These are phyloP conservation scores for Leptographium flavum DNA, from an alignment of 2,329 filamentous ascomycete genomes.

Conservation along the genomic window DNA sequence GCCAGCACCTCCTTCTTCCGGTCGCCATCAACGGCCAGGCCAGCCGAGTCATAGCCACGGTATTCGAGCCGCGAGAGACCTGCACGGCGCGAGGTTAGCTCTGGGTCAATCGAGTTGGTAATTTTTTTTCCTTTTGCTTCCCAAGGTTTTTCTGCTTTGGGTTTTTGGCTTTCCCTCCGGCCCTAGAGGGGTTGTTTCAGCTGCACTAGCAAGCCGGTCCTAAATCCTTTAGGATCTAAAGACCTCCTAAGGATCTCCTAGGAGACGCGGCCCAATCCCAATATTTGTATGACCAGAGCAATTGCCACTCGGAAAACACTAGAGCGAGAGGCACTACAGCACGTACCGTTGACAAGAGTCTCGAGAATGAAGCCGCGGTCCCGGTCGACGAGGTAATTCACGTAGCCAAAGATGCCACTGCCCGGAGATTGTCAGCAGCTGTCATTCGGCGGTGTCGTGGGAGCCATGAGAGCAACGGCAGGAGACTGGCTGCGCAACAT, in stretches of 20 bases:
- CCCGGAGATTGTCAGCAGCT: not conserved
- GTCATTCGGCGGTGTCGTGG: not conserved
- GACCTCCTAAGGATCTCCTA: not conserved
- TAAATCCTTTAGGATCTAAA: not conserved
- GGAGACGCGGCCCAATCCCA: not conserved
- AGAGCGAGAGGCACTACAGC: not conserved
- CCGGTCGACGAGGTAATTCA: constrained; percentile 99
- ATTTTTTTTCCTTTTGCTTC: not conserved
- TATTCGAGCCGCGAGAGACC: constrained; percentile 94
- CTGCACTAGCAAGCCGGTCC: not conserved
- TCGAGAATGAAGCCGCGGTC: constrained; percentile 93
- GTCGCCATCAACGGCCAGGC: constrained; percentile 89
- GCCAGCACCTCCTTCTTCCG: constrained; percentile 97
- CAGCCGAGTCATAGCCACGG: constrained; percentile 95
- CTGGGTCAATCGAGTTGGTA: constrained; percentile 10
- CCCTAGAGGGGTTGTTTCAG: not conserved
- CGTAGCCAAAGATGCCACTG: constrained; percentile 94
- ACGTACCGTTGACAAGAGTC: constrained; percentile 84
- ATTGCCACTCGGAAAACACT: too few species aligned
- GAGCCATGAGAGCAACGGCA: not conserved
- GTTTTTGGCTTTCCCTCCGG: too few species aligned
- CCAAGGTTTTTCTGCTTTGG: not conserved
- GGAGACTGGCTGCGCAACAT: too few species aligned
- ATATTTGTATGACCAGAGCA: too few species aligned
- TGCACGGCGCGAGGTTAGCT: constrained; percentile 23